Evolutionary conservation across 2,329 filamentous ascomycete species (phyloP).

Genomic region (Aspergillus ruber): DNA sequence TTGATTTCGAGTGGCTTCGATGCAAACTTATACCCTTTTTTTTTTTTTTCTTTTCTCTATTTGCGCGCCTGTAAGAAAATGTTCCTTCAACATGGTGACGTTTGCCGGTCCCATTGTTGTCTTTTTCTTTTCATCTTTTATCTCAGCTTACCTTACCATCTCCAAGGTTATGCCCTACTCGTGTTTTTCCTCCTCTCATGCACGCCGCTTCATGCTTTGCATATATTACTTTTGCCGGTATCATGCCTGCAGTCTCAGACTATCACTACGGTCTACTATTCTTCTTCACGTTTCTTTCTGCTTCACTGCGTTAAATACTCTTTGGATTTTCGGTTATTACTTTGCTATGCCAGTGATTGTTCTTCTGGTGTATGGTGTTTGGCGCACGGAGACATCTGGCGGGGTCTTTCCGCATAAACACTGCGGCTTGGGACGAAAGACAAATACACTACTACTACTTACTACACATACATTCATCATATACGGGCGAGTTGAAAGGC

Average conservation of each 20-base stretch:
- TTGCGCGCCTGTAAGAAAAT: slow-evolving; percentile 16
- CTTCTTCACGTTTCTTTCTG: slow-evolving; percentile 3
- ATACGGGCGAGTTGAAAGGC: slow-evolving; percentile 7
- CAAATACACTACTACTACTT: not conserved
- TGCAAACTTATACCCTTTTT: slow-evolving; percentile 22
- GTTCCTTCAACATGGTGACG: slow-evolving; percentile 10
- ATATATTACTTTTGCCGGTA: slow-evolving; percentile 13
- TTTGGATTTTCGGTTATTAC: slow-evolving; percentile 16
- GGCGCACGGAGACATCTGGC: slow-evolving; percentile 16
- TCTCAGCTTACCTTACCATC: slow-evolving; percentile 4
- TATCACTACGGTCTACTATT: slow-evolving; percentile 2
- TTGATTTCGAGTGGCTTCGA: slow-evolving; percentile 18
- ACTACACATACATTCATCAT: not conserved
- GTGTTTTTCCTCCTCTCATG: not conserved
- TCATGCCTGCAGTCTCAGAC: slow-evolving; percentile 7
- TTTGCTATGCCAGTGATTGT: slow-evolving; percentile 11
- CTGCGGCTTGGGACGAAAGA: slow-evolving; percentile 12
- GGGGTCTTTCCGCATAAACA: slow-evolving; percentile 11
- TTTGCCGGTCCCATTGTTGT: slow-evolving; percentile 6
- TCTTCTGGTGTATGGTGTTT: slow-evolving; percentile 19
- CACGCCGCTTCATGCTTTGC: slow-evolving; percentile 4
- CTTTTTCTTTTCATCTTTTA: slow-evolving; percentile 5
- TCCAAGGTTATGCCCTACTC: not conserved
- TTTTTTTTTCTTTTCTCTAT: slow-evolving; percentile 10
- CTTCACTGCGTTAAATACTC: slow-evolving; percentile 9